These are phyloP conservation scores for Penicillium brasilianum DNA, from an alignment of 2,329 filamentous ascomycete species.

Conservation along the genomic window DNA sequence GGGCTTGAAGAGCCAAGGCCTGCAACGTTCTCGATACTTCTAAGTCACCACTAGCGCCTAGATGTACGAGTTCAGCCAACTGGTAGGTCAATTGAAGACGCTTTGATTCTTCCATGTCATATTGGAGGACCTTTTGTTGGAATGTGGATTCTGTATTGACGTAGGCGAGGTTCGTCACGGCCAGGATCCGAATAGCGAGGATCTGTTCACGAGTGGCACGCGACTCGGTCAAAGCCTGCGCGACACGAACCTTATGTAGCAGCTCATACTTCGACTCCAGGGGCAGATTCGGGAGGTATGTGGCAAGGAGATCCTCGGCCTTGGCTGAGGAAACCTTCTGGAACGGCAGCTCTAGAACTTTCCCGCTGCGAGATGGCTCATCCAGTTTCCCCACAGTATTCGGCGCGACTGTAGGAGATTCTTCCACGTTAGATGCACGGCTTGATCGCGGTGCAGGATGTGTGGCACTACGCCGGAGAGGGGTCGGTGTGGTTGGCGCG, in stretches of 20 bases:
- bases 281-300: slow-evolving; percentile 67
- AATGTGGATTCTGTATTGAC: slow-evolving; percentile 85
- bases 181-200: slow-evolving; percentile 79
- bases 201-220: slow-evolving; percentile 72
- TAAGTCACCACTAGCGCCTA: slow-evolving; percentile 70
- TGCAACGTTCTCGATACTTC: slow-evolving; percentile 77
- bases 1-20: slow-evolving; percentile 76
- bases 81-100: slow-evolving; percentile 90
- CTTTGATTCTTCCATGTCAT: slow-evolving; percentile 87
- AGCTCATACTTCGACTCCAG: slow-evolving; percentile 78
- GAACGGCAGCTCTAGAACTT: slow-evolving; percentile 68
- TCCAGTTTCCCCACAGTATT: slow-evolving; percentile 47
- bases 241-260: slow-evolving; percentile 79
- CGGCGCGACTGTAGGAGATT: slow-evolving; percentile 57
- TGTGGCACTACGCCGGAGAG: slow-evolving; percentile 71
- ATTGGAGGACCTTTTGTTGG: slow-evolving; percentile 80
- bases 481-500: slow-evolving; percentile 73
- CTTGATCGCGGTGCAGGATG: slow-evolving; percentile 59
- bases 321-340: slow-evolving; percentile 49
- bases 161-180: slow-evolving; percentile 88
- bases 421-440: slow-evolving; percentile 50
- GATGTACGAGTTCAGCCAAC: slow-evolving; percentile 87
- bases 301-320: slow-evolving; percentile 45
- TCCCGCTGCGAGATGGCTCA: slow-evolving; percentile 48
- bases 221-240: slow-evolving; percentile 76